phyloP scores from a whole-genome alignment of 192 early-diverging fungal species.

The Coemansia sp. region DNA sequence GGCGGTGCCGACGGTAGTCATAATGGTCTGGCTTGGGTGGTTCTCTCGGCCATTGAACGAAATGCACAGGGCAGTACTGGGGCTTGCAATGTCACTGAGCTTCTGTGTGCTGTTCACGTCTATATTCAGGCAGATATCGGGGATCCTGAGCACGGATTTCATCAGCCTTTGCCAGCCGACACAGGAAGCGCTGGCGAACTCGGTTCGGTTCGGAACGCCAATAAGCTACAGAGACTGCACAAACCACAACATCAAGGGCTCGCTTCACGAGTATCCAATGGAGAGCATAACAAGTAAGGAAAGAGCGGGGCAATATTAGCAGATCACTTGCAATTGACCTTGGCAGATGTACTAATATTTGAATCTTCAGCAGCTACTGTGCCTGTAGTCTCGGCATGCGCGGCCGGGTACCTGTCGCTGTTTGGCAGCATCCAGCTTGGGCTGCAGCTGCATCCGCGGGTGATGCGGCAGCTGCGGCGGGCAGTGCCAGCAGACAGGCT shows the following conservation, averaged over 20 bases:
- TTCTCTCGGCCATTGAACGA: constrained; percentile 18
- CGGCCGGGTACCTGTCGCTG: constrained; percentile 38
- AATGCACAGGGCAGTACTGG: constrained; percentile 30
- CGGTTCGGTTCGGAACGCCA: constrained; percentile 14
- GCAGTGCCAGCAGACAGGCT: constrained; percentile 5
- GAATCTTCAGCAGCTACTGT: background rate
- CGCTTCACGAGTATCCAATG: constrained; percentile 21
- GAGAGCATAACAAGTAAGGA: constrained; percentile 26
- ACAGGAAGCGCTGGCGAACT: constrained; percentile 16
- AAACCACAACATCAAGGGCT: constrained; percentile 7
- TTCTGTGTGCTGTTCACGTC: constrained; percentile 29
- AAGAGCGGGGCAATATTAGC: too few species aligned
- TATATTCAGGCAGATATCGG: constrained; percentile 24
- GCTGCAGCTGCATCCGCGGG: constrained; percentile 32
- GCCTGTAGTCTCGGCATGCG: constrained; percentile 24
- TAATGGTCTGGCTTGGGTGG: constrained; percentile 41
- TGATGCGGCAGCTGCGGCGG: constrained; percentile 21
- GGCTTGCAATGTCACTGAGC: constrained; percentile 40
- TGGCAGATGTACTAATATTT: too few species aligned
- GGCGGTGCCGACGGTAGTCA: constrained; percentile 23
- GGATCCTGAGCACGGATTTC: constrained; percentile 23
- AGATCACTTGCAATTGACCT: too few species aligned
- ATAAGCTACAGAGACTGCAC: constrained; percentile 26
- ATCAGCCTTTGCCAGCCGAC: constrained; percentile 23
- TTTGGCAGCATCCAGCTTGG: constrained; percentile 47